These are phyloP conservation scores for Corymbia maculata DNA, from an alignment of 345 rosid species.

Conservation along the genomic window DNA sequence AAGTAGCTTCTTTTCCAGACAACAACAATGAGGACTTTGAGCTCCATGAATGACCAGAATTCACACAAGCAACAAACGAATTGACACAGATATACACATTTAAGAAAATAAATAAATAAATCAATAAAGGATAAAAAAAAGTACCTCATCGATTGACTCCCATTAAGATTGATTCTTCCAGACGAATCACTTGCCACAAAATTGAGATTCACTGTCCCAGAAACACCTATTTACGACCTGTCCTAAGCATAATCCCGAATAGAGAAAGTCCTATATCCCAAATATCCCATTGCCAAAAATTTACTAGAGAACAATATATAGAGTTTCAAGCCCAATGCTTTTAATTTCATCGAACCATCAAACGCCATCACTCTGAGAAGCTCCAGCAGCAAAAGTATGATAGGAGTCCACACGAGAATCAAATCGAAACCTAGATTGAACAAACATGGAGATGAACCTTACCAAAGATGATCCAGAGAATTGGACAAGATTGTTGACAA, in stretches of 20 bases:
- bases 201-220: neutral
- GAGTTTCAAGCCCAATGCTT: neutral
- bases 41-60: constrained; percentile 78
- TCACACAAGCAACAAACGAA: constrained; percentile 74
- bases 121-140: neutral
- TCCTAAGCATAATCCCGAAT: neutral
- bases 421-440: no score
- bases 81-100: neutral
- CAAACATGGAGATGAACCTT: no score
- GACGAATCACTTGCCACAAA: constrained; percentile 31
- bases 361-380: neutral
- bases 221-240: neutral
- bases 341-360: neutral
- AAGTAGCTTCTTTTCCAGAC: constrained; percentile 36
- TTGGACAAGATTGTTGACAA: no score
- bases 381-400: neutral
- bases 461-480: no score
- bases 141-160: constrained; percentile 67
- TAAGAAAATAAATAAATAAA: neutral
- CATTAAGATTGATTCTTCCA: constrained; percentile 67
- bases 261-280: neutral
- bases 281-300: neutral
- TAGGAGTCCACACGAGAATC: no score
- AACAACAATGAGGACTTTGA: constrained; percentile 52
- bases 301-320: neutral